A percentile compares a stretch with the other conserved stretches of the same genome.
Evolutionary conservation across 306 rosid genomes (phyloP).

Genomic region (Medicago truncatula): MtrunA17r5.0-ANR NC_053043.1:32918501-32919000

Average conservation of each 20-base stretch:
- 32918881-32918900: slow-evolving; percentile 75
- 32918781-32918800: background rate
- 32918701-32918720: too few species aligned
- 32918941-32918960: slow-evolving; percentile 5
- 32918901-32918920: slow-evolving; percentile 49
- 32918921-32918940: slow-evolving; percentile 14
- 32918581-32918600: background rate
- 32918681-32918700: too few species aligned
- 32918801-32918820: background rate
- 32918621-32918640: background rate
- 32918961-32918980: slow-evolving; percentile 16
- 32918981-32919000: slow-evolving; percentile 9
- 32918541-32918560: slow-evolving; percentile 61
- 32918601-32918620: background rate
- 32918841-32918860: slow-evolving; percentile 98
- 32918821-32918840: slow-evolving; percentile 88
- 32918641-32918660: background rate
- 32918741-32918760: too few species aligned
- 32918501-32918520: slow-evolving; percentile 99
- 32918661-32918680: too few species aligned
- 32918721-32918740: too few species aligned
- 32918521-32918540: slow-evolving; percentile 90
- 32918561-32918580: slow-evolving; percentile 33
- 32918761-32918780: too few species aligned
- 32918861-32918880: slow-evolving; percentile 98